These are phyloP conservation scores for Plasmodium inui DNA, from an alignment of 169 alveolate species.

Conservation along the genomic window DNA sequence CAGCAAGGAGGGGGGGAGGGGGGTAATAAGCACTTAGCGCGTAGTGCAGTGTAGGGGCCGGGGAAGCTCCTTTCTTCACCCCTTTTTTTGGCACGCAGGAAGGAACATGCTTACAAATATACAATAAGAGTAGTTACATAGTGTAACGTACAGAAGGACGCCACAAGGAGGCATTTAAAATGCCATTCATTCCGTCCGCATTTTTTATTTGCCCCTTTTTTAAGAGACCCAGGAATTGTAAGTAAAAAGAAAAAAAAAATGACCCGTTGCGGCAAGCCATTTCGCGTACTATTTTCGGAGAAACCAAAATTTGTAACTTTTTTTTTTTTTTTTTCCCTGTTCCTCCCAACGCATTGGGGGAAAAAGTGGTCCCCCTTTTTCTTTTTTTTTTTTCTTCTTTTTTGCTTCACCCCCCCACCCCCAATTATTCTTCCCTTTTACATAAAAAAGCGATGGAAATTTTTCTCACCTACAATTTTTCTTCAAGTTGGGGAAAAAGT, in stretches of 20 bases:
- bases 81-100: not conserved
- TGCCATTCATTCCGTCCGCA: not conserved
- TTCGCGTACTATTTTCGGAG: not conserved
- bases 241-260: not conserved
- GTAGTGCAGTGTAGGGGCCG: too few relatives aligned
- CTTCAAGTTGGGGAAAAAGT: not conserved
- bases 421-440: not conserved
- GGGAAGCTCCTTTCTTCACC: too few relatives aligned
- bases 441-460: not conserved
- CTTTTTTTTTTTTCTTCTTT: not conserved
- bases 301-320: not conserved
- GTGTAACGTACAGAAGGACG: not conserved
- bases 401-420: not conserved
- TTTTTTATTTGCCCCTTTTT: not conserved
- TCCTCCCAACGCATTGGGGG: not conserved
- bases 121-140: not conserved
- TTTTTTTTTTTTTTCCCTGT: not conserved
- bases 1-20: not conserved
- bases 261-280: not conserved
- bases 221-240: not conserved
- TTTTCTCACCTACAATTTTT: not conserved
- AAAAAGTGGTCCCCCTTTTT: constrained; percentile 4
- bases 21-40: too few relatives aligned
- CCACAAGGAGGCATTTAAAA: not conserved
- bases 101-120: not conserved